Percentiles rank a stretch among this genome's conserved stretches.
phyloP scores from a whole-genome alignment of 495 filamentous ascomycete species.

The Podospora tetraspora region DNA sequence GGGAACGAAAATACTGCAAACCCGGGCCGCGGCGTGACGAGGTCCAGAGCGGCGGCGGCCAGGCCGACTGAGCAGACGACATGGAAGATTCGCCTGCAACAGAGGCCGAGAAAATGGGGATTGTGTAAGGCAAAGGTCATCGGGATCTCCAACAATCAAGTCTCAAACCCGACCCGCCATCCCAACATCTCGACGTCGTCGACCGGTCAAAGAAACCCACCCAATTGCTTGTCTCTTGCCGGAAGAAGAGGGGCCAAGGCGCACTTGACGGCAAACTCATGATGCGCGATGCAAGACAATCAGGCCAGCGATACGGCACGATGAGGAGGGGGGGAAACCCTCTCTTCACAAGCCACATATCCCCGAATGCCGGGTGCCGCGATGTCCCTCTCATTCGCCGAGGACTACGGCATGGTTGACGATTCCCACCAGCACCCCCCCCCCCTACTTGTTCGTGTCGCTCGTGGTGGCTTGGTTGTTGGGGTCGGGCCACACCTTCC shows the following conservation, averaged over 20 bases:
- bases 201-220: not conserved
- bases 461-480: not conserved
- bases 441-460: not conserved
- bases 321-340: too few species aligned
- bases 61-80: not conserved
- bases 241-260: not conserved
- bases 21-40: not conserved
- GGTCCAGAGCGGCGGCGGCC: not conserved
- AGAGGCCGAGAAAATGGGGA: too few species aligned
- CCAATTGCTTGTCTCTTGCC: not conserved
- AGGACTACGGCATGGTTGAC: not conserved
- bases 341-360: not conserved
- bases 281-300: not conserved
- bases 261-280: not conserved
- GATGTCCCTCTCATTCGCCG: not conserved
- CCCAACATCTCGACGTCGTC: not conserved
- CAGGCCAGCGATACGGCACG: not conserved
- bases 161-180: not conserved
- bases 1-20: not conserved
- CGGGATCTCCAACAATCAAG: not conserved
- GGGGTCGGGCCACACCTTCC: not conserved
- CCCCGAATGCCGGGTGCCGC: conserved; percentile 4
- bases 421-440: not conserved
- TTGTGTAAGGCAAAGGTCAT: not conserved
- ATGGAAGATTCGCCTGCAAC: not conserved